Percentiles rank a stretch among this genome's conserved stretches.
phyloP scores from a whole-genome alignment of 2,329 filamentous ascomycete genomes.

The Pseudogymnoascus sp. region DNA sequence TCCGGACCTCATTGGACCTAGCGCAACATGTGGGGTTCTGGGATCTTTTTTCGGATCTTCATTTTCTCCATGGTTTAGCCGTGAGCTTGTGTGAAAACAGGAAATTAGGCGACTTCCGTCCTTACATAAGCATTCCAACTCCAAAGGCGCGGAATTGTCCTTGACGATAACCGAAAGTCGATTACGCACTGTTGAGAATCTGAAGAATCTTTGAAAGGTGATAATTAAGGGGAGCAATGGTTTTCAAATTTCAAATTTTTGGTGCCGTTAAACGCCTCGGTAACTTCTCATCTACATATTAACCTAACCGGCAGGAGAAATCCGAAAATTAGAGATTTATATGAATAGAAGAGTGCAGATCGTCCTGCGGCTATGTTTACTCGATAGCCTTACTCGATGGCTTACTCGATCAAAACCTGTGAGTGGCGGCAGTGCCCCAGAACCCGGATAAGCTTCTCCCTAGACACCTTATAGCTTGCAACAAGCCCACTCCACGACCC shows the following conservation, averaged over 20 bases:
- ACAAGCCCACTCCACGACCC: background rate
- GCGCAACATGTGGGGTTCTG: background rate
- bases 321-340: background rate
- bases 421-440: background rate
- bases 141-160: background rate
- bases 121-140: background rate
- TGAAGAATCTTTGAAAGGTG: background rate
- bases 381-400: slow-evolving; percentile 8
- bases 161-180: background rate
- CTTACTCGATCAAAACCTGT: slow-evolving; percentile 9
- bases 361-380: background rate
- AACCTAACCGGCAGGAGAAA: background rate
- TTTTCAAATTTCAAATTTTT: background rate
- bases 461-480: slow-evolving; percentile 2
- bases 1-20: background rate
- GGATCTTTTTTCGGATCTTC: background rate
- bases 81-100: background rate
- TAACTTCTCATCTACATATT: background rate
- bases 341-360: background rate
- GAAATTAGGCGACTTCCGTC: background rate
- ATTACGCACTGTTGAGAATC: background rate
- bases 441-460: background rate
- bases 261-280: background rate
- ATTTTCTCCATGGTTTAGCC: slow-evolving; percentile 1
- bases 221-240: background rate